Base-by-base conservation (phyloP, 495 filamentous ascomycete species). In the Hypoxylon perforatum region DNA sequence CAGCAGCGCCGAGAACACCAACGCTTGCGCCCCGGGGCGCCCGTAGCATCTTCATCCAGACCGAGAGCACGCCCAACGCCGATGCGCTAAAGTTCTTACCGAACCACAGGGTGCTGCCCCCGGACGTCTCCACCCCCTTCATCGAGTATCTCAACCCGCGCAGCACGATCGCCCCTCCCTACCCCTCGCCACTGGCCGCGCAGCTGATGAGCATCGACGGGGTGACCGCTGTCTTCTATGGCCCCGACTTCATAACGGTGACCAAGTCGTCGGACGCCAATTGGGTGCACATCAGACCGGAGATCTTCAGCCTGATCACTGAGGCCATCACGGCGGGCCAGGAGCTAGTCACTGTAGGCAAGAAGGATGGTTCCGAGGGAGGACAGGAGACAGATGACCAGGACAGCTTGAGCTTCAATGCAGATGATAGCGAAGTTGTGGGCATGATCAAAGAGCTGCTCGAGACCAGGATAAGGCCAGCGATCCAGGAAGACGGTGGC, bases 391-490 rank as follows among this genome's bases (percentile, higher is more conserved):
- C 71, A 11, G 72, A 49, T 23, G 80, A 86, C 19, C 82, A 86
- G 67, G 91, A 96, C 70, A 92, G 87, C 44, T 81, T 96, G 25
- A 81, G 80, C 41, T 96, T 90, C 72, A 86, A 93, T 65, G 92
- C 94, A 70, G 88, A 93, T 47, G 95, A 99, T 71, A 90, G 88
- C 63, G 95, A 99, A 76, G 92, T 97, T 9, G 88, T 98, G 23
- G 88, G 91, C 56, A 97, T 97, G 95, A 97, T 99, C 77, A 97
- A 98, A 78, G 95, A 99, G 79, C 79, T 99, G n/a, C 79, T 99
- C 52, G 96, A 99, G 78, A 99, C 96, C 18, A 81, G 95, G 50
- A 96, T 99, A 70, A 82, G 95, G 39, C 95, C 95, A 1, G 89
- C 95, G 4, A 99, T 99, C 57, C 94, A 97, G 77, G 94, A 99